phyloP scores from a whole-genome alignment of 345 rosid genomes.

The Conringia planisiliqua region DNA sequence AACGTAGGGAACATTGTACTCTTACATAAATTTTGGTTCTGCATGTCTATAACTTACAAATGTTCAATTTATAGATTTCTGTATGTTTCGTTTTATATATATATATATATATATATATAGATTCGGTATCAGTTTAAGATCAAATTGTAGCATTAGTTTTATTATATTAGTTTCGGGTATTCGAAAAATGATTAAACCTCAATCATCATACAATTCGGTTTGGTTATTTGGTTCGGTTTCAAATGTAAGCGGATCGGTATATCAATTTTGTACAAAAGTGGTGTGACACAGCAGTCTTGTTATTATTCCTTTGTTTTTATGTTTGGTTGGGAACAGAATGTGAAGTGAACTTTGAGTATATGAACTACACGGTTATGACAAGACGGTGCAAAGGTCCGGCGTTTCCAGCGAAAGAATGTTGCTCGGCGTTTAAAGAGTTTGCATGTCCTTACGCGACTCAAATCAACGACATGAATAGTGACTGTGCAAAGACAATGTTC shows the following conservation, averaged over 20 bases:
- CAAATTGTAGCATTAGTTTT: no score
- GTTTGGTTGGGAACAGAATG: conserved; percentile 39
- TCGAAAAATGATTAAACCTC: neutral
- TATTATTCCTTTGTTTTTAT: neutral
- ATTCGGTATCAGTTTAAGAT: no score
- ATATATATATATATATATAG: no score
- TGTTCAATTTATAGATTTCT: neutral
- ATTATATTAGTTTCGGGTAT: neutral
- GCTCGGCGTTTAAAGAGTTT: conserved; percentile 55
- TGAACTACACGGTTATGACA: conserved; percentile 52
- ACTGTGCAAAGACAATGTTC: conserved; percentile 59
- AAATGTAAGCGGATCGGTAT: neutral
- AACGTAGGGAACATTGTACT: neutral
- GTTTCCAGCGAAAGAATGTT: conserved; percentile 48
- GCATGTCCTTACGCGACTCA: conserved; percentile 56
- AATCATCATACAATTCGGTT: neutral
- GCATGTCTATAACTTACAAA: neutral
- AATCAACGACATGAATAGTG: conserved; percentile 48
- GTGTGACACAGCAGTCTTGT: neutral
- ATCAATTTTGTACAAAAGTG: neutral
- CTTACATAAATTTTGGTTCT: neutral
- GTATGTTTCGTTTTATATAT: no score
- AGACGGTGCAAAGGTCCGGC: conserved; percentile 57
- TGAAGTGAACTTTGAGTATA: conserved; percentile 59
- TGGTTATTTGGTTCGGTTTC: neutral